Evolutionary conservation across 2,329 filamentous ascomycete species (phyloP), one percentile per base, ranked within the genome.

Genomic region (Helminthosporium solani): DNA sequence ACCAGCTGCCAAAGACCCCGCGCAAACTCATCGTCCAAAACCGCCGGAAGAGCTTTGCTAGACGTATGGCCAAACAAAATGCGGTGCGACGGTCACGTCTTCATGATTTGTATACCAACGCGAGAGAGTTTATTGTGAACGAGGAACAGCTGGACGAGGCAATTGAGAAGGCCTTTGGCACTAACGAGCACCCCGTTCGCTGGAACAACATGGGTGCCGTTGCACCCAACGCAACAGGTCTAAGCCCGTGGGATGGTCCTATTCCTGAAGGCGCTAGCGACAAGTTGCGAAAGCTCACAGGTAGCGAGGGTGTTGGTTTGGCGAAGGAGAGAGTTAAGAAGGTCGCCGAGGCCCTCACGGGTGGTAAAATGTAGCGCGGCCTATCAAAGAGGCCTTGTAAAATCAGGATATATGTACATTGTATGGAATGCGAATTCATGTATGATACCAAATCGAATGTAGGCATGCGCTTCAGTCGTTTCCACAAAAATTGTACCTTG

Each of bases 101-200:
- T 23, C 89, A 96, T 71, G 84, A 88, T 47, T 80, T 99, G 11
- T 99, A 99, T 73, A 87, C 94, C 74, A 87, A 90, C 58, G 90
- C 94, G 4, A 82, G 87, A 20, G 76, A 82, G 31, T 99, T 97
- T 73, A 96, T 99, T 65, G 85, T 90, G 15, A 85, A 80, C 19
- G 90, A 95, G 67, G 74, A 79, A 40, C 86, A 95, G 67, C 80
- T 99, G 27, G 80, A 87, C 57, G 76, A 77, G 14, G 80, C 84
- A 54, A 85, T 96, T 46, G 86, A 95, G 18, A 73, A 78, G 52
- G 78, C 86, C n/a, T 99, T 96, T 72, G 79, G 82, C 14, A 82
- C 84, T 20, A 78, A 82, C 6, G 70, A 74, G 20, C 44, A 61
- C 6, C 75, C 67, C 48, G 56, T 78, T 54, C 59, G 73, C 73